Evolutionary conservation across 306 rosid species (phyloP).

Genomic region (Prunus mongolica): DNA sequence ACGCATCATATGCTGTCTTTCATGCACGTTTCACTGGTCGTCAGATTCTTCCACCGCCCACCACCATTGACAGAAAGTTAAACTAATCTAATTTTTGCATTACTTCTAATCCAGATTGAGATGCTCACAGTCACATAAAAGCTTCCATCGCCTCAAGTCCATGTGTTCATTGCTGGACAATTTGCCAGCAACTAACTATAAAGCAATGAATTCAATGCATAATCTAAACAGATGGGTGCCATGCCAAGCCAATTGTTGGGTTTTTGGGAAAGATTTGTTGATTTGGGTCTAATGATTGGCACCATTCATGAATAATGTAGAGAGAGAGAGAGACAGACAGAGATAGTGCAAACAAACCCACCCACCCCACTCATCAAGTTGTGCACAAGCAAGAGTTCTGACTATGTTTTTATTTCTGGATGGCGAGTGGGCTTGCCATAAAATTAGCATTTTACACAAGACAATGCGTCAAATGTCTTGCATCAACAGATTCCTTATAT

Average conservation of each 20-base stretch:
- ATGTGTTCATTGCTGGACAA: background rate
- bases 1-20: background rate
- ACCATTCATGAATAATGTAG: background rate
- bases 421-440: background rate
- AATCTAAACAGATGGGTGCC: background rate
- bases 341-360: background rate
- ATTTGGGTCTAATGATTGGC: background rate
- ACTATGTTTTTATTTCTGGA: background rate
- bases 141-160: background rate
- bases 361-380: background rate
- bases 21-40: background rate
- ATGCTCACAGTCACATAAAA: background rate
- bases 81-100: background rate
- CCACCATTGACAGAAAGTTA: background rate
- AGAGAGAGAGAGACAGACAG: background rate
- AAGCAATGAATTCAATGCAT: background rate
- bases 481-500: conserved; percentile 12
- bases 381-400: background rate
- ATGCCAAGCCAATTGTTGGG: background rate
- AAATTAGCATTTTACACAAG: background rate
- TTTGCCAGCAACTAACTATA: background rate
- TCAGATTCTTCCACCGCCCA: conserved; percentile 2
- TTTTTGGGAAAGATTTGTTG: background rate
- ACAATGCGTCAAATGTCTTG: background rate
- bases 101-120: background rate